Conservation (phyloP, 257 asterid species). For the Solanum appendiculatum region DNA sequence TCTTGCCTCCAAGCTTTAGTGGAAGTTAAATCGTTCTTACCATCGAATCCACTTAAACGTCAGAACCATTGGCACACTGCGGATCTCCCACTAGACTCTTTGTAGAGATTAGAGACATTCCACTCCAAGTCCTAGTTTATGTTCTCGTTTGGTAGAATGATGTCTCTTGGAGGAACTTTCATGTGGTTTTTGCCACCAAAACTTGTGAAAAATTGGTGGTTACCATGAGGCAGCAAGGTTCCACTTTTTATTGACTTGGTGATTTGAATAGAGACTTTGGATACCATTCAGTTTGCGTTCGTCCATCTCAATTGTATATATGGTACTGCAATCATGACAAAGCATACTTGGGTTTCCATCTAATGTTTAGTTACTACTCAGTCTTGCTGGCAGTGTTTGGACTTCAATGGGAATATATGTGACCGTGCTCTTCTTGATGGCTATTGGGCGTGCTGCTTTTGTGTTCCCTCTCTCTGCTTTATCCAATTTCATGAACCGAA, state of each 20-base stretch:
- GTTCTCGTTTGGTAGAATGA: background rate
- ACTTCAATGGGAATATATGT: constrained; percentile 43
- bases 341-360: background rate
- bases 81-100: background rate
- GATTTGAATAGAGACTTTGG: background rate
- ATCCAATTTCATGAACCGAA: constrained; percentile 60
- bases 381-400: constrained; percentile 29
- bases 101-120: background rate
- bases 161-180: background rate
- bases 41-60: background rate
- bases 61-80: background rate
- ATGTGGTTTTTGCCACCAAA: background rate
- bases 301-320: background rate
- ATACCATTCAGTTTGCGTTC: background rate
- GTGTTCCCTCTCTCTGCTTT: constrained; percentile 79
- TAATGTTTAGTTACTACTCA: background rate
- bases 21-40: background rate
- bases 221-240: background rate
- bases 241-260: background rate
- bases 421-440: constrained; percentile 42
- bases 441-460: constrained; percentile 91
- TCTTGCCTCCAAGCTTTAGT: background rate
- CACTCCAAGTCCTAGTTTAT: background rate
- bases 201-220: background rate
- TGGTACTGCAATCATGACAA: background rate